Base-by-base conservation (phyloP, 225 moss, liverwort and hornwort genomes). In the Antitrichia curtipendula region DNA sequence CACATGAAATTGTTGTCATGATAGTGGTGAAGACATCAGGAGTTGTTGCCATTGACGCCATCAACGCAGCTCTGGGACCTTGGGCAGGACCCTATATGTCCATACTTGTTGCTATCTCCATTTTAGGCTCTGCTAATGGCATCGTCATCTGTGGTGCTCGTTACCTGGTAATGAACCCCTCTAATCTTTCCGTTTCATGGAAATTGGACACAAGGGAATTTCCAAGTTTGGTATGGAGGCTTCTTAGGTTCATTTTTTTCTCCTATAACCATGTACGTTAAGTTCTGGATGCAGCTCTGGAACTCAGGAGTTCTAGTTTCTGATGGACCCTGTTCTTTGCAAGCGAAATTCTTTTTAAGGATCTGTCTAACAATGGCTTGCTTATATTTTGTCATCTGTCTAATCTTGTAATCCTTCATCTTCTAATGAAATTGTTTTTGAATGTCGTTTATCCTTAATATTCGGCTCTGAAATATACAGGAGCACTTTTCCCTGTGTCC, bases 121-220 rank as follows among this genome's bases (percentile, higher is more conserved):
- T 95, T 75, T 91, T 96, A 54, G 96, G 94, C 62, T 88, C 94
- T 82, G 90, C 93, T 38, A 97, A 97, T 89, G 97, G 92, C 84
- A 52, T 88, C 56, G 82, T 96, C 71, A 91, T 97, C 77, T 93
- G 90, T 86, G 91, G 95, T 80, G 95, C 95, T 80, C 97, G 97
- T 47, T 97, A 96, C 86, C 88, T 97, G 95, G 97, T 97, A 84
- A 86, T 61, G 74, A 68, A 60, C 84, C 84, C 52, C 12, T 27
- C 70, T 52, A 82, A 29, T 87, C n/a, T 62, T 61, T 63, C 65
- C 49, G 36, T 81, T 80, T 83, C 66, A 72, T 87, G 41, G 59
- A 75, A 74, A 72, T 36, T 49, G 43, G 19, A 87, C 45, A 81
- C n/a, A 53, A 58, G 41, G 57, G 17, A 65, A 72, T 72, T 66